phyloP scores from a whole-genome alignment of 495 filamentous ascomycete species.

The Lasiosphaeria miniovina region DNA sequence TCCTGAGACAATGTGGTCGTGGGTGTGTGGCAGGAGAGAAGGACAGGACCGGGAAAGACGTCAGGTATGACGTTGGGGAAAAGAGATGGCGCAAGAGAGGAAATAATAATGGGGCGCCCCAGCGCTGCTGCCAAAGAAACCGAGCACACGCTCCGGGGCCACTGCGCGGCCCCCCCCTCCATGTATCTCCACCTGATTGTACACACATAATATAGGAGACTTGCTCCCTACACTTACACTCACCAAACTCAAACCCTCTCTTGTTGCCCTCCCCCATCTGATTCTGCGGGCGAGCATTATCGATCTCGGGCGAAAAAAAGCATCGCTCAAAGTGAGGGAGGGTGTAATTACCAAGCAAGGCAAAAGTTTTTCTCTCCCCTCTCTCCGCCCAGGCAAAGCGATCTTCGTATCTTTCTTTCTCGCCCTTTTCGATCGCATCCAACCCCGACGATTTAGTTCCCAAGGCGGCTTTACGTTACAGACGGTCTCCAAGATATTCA shows the following conservation, averaged over 20 bases:
- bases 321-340: neutral
- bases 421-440: conserved; percentile 3
- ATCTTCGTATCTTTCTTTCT: neutral
- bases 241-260: neutral
- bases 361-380: neutral
- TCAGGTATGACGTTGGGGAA: conserved; percentile 41
- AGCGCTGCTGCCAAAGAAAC: conserved; percentile 2
- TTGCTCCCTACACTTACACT: neutral
- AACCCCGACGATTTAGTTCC: neutral
- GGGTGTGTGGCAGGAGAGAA: conserved; percentile 26
- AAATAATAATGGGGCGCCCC: conserved; percentile 30
- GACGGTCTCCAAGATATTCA: no score
- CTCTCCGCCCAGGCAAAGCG: neutral
- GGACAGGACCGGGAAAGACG: conserved; percentile 32
- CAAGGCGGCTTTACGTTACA: no score
- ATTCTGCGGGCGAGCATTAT: no score
- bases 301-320: neutral
- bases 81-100: conserved; percentile 36
- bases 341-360: neutral
- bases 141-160: neutral
- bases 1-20: conserved; percentile 18
- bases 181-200: no score
- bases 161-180: neutral
- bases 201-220: neutral
- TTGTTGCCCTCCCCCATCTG: neutral